Evolutionary conservation across 1,139 yeast genomes (phyloP).

Genomic region (Geotrichum europaeum): DNA sequence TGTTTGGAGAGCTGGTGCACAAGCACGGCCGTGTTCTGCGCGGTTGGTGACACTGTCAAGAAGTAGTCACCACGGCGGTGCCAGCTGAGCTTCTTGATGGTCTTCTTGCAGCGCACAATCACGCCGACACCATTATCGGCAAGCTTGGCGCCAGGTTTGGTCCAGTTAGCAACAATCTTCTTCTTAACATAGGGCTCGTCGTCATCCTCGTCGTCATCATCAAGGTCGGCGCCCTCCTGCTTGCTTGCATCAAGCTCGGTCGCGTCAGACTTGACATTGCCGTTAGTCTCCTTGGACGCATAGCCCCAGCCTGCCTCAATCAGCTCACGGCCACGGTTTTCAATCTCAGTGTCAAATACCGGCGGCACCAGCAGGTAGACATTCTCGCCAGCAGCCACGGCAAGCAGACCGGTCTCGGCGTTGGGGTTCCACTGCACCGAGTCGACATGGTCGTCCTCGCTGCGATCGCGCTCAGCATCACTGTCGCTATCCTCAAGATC

Average conservation of each 20-base stretch:
- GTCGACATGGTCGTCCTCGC: conserved; percentile 68
- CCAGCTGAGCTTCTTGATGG: conserved; percentile 85
- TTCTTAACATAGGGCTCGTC: conserved; percentile 39
- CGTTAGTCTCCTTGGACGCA: conserved; percentile 46
- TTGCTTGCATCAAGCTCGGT: conserved; percentile 28
- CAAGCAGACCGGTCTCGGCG: conserved; percentile 60
- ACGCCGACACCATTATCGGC: conserved; percentile 65
- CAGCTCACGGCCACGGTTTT: conserved; percentile 69
- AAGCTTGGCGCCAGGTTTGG: conserved; percentile 65
- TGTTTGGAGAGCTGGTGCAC: conserved; percentile 94
- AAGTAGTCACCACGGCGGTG: conserved; percentile 97
- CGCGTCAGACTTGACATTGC: conserved; percentile 39
- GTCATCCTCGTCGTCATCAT: conserved; percentile 29
- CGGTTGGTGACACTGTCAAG: conserved; percentile 87
- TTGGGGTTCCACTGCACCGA: conserved; percentile 90
- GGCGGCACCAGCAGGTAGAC: conserved; percentile 82
- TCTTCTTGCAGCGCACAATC: conserved; percentile 60
- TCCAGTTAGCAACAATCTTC: conserved; percentile 74
- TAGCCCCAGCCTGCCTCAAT: conserved; percentile 92
- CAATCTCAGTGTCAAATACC: conserved; percentile 80
- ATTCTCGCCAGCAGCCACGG: conserved; percentile 78
- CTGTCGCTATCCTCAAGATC: conserved; percentile 22
- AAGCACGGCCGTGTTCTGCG: conserved; percentile 80
- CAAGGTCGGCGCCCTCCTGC: conserved; percentile 29
- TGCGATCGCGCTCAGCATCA: conserved; percentile 36